Base-by-base conservation (phyloP, 768 basidiomycete genomes). In the Daedaleopsis sinensis region DNA sequence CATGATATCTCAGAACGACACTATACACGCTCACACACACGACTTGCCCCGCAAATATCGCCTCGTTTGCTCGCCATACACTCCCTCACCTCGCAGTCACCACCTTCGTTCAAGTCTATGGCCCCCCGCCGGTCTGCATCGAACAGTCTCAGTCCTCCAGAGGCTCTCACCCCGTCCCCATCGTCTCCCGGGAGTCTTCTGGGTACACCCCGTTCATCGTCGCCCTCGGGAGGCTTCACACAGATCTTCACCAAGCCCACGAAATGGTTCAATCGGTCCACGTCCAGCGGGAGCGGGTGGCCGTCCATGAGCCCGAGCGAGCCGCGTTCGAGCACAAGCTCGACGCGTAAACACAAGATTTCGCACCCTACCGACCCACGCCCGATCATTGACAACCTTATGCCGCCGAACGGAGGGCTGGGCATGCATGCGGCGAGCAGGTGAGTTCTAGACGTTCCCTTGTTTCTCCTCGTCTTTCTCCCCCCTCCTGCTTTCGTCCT, bases 281-380 rank as follows among this genome's bases (percentile, higher is more conserved):
- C 80, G 4, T 85, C 87, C 10, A 80, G 84, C 3, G 82, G 70
- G 65, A 78, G 38, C 64, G 79, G 39, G 64, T 78, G 62, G 52
- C 73, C 44, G 57, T 77, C 23, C 55, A 74, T 39, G 0, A 68
- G 66, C 57, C 65, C 69, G n/a, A 65, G 52, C 19, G 84, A 86
- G 58, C 81, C 84, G 1, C 75, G 85, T 59, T 65, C 81, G 0
- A 86, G 83, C 62, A 77, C 72, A 15, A 79, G 80, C 53, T 80
- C 81, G 3, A 64, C 73, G 52, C 75, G 89, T 62, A 91, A 89
- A 63, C 89, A 85, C 55, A 93, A 91, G 79, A 94, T 93, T 39
- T 93, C 92, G 36, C 86, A 88, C 49, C 91, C 91, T 1, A 91
- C 90, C 5, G 92, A 93, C 67, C 91, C 90, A 10, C 77, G 91